Evolutionary conservation across 75 land plant genomes (phyloP).

Genomic region (Sequoiadendron giganteum): DNA sequence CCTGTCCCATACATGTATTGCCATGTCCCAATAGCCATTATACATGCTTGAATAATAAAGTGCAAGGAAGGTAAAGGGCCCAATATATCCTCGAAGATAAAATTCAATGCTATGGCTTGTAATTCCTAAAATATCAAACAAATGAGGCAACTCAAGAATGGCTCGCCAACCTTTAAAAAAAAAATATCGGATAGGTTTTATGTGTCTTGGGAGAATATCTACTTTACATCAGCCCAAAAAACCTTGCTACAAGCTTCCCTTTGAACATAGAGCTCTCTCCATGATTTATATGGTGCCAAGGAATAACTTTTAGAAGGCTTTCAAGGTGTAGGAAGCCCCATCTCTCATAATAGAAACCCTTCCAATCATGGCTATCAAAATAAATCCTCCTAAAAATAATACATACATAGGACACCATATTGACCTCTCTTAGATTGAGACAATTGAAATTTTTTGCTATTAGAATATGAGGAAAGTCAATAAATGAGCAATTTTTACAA

Average conservation of each 20-base stretch:
- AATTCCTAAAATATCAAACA: constrained; percentile 68
- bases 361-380: constrained; percentile 86
- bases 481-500: constrained; percentile 27
- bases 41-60: constrained; percentile 62
- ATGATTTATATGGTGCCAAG: constrained; percentile 41
- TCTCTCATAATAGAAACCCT: constrained; percentile 86
- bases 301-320: constrained; percentile 17
- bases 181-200: constrained; percentile 74
- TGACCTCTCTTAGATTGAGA: constrained; percentile 83
- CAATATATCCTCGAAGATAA: constrained; percentile 74
- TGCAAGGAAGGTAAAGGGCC: constrained; percentile 85
- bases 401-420: constrained; percentile 81
- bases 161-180: constrained; percentile 82
- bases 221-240: constrained; percentile 69
- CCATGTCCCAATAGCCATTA: constrained; percentile 99
- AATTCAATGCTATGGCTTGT: constrained; percentile 33
- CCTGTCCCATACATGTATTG: constrained; percentile 83
- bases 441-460: constrained; percentile 69
- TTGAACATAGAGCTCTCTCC: constrained; percentile 89
- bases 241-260: constrained; percentile 80
- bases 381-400: constrained; percentile 57
- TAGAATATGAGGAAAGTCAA: constrained; percentile 77
- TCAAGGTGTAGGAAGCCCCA: constrained; percentile 75
- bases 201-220: constrained; percentile 78
- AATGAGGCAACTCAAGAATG: constrained; percentile 46